Percentiles rank a stretch among this genome's conserved stretches.
Evolutionary conservation across 495 filamentous ascomycete species (phyloP).

Genomic region (Viridothelium virens): DNA sequence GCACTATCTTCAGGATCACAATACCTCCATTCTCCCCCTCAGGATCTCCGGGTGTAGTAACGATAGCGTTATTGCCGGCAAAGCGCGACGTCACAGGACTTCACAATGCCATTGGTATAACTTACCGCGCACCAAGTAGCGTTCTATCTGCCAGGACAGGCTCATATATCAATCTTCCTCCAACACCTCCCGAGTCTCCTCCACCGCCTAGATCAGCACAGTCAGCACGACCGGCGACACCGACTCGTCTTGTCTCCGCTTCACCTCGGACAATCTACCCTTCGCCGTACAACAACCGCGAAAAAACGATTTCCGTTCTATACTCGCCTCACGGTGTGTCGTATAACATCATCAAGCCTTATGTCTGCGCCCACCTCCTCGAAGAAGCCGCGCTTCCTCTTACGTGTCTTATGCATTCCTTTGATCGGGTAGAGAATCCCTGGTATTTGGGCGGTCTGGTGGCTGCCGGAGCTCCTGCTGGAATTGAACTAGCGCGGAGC

Average conservation of each 20-base stretch:
- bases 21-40: constrained; percentile 42
- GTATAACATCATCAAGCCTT: constrained; percentile 43
- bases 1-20: constrained; percentile 42
- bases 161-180: constrained; percentile 27
- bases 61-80: constrained; percentile 55
- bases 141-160: constrained; percentile 27
- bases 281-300: constrained; percentile 26
- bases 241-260: constrained; percentile 13
- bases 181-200: constrained; percentile 28
- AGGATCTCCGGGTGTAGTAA: constrained; percentile 53
- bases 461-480: constrained; percentile 48
- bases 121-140: constrained; percentile 52
- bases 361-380: constrained; percentile 49
- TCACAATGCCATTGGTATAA: constrained; percentile 63
- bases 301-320: constrained; percentile 46
- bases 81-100: constrained; percentile 53
- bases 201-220: not conserved
- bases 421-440: constrained; percentile 51
- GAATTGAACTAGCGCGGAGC: constrained; percentile 48
- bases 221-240: constrained; percentile 7
- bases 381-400: constrained; percentile 53
- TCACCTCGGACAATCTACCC: not conserved
- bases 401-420: constrained; percentile 55
- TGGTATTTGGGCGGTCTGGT: constrained; percentile 62
- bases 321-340: constrained; percentile 56